Evolutionary conservation across 108 stramenopile genomes (phyloP), one percentile per base, ranked within the genome.

Genomic region (Cyclotella cryptica): DNA sequence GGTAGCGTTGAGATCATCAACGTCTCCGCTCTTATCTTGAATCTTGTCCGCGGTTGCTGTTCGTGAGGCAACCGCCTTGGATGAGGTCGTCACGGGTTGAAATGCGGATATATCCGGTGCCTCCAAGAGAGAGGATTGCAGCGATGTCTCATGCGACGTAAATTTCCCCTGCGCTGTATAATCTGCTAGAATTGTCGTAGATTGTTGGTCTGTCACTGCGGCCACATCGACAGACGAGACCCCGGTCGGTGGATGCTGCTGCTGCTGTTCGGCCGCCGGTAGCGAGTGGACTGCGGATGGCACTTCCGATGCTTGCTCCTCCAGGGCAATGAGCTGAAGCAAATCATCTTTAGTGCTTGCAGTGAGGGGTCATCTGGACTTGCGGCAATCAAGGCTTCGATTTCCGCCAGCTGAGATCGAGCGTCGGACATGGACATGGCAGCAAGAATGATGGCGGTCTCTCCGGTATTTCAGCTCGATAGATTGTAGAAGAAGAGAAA

Each of bases 311-410:
- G 43, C 58, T 30, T 69, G 53, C 66, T 74, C 78, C 24, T 82
- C 82, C 63, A 95, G 53, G 5, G 84, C 82, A 41, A 95, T 75
- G 17, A 95, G 76, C 43, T 95, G 90, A 30, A 88, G 80, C 69
- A 95, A 76, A 79, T 95, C 94, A 17, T 85, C 73, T 66, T 86
- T 88, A 95, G 77, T n/a, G 75, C 51, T 49, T 84, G 64, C 54
- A 95, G 64, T 0, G 88, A 80, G 51, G 90, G 88, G 67, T 95
- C 94, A 18, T 81, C 70, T 2, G 92, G 92, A 54, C 80, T 68
- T 6, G 76, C 87, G 21, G 71, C 72, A 46, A 95, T 67, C 12
- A 95, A 69, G 39, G 79, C 80, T 21, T 88, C 80, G 17, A 95
- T 83, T 75, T 89, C 88, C 11, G 85, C 83, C 24, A 95, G 67